These are phyloP conservation scores for Sequoia sempervirens DNA, from an alignment of 75 land plant species.

Conservation along the genomic window DNA sequence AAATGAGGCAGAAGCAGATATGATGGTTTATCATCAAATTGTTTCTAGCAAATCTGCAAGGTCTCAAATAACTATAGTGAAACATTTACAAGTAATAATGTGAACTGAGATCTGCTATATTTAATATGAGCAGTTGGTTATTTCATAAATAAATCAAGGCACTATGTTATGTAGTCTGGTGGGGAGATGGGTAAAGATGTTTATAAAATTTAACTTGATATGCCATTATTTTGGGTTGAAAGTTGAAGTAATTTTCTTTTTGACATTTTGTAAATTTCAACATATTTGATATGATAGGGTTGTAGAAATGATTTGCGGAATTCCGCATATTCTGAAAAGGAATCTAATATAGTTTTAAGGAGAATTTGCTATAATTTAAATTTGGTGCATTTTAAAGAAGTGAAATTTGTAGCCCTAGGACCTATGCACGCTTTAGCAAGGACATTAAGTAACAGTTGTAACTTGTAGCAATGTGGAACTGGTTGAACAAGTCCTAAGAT, in stretches of 20 bases:
- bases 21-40: neutral
- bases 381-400: neutral
- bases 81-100: neutral
- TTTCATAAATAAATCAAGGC: neutral
- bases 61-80: neutral
- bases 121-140: neutral
- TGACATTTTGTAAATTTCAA: neutral
- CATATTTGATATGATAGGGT: neutral
- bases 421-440: neutral
- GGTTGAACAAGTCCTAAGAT: neutral
- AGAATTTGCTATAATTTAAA: no score
- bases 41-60: neutral
- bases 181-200: neutral
- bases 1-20: neutral
- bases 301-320: neutral
- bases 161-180: neutral
- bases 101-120: neutral
- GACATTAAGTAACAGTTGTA: neutral
- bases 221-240: neutral
- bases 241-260: neutral
- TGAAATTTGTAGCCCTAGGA: neutral
- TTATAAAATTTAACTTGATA: conserved; percentile 4
- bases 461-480: neutral
- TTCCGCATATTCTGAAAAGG: neutral
- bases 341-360: no score